Evolutionary conservation across 768 basidiomycete species (phyloP).

Genomic region (Lactarius psammicola): DNA sequence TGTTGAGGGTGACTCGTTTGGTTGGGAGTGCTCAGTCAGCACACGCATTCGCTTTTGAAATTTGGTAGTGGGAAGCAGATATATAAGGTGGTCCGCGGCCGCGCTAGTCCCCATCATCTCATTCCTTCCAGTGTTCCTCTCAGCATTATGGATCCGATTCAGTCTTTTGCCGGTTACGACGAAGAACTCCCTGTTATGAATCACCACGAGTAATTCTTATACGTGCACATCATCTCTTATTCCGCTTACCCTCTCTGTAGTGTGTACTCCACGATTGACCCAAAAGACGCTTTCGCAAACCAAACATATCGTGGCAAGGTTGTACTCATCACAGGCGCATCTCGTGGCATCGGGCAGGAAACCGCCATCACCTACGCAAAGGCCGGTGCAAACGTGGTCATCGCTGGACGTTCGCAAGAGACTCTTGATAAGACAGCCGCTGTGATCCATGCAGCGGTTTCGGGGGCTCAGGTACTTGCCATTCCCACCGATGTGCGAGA

Average conservation of each 20-base stretch:
- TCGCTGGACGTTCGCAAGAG: constrained; percentile 10
- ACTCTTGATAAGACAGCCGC: constrained; percentile 24
- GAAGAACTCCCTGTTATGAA: neutral
- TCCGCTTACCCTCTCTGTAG: neutral
- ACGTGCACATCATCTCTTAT: neutral
- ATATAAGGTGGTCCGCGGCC: no score
- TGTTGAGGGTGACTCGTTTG: no score
- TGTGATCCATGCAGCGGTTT: neutral
- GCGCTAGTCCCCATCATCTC: neutral
- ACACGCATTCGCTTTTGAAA: no score
- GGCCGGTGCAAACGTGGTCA: constrained; percentile 21
- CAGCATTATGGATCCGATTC: neutral
- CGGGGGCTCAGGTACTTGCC: neutral
- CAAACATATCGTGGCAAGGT: constrained; percentile 21
- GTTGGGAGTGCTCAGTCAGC: no score
- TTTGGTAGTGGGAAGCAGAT: no score
- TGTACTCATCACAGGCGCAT: constrained; percentile 13
- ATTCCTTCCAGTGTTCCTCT: neutral
- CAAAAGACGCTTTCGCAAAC: neutral
- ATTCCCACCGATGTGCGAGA: no score
- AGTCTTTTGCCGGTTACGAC: neutral
- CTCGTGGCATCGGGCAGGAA: constrained; percentile 21
- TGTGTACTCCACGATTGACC: neutral
- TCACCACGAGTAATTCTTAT: neutral
- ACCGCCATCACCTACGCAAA: constrained; percentile 19